Base-by-base conservation (phyloP, 2,329 filamentous ascomycete genomes). In the Tolypocladium inflatum region DNA sequence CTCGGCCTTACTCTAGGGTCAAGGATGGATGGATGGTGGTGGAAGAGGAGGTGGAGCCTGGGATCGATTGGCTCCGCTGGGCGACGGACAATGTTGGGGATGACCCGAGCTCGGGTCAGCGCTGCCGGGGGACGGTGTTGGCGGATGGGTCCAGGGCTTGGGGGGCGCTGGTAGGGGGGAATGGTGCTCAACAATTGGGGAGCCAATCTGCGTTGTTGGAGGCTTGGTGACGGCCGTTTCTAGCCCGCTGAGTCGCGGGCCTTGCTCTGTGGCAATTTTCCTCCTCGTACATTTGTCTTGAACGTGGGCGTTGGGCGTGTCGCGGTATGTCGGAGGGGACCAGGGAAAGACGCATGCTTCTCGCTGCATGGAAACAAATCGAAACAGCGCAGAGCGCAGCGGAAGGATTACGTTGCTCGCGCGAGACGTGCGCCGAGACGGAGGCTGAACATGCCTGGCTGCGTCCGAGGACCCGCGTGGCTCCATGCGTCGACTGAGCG, bases 131-230 rank as follows among this genome's bases (percentile, higher is more conserved):
- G 45, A 0, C 15, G 23, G 3, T 48, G 30, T 48, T 48, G 45
- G 45, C 30, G 26, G 48, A 35, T 51, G 48, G 48, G 15, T 17
- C 19, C 43, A 30, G 5, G 48, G 19, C 19, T 37, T 35, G 17
- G n/a, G 17, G 48, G 26, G 15, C 21, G 15, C 8, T 21, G 30
- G 11, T 30, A 35, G 30, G 26, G 15, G 23, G 39, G 2, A 3
- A 15, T 38, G 37, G 55, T 55, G 58, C 60, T 60, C 60, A 62
- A 62, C 60, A 62, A 62, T 62, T 62, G 60, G 60, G 60, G 60
- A 53, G 37, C 30, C 48, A 51, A 51, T 33, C 48, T 37, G 35
- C 35, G 35, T 37, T 35, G 33, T 2, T 11, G 9, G 33, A 33
- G 33, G 33, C 9, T 33, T 33, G 33, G 5, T 19, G 17, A 19